Evolutionary conservation across 139 green algal species (phyloP).

Genomic region (Chara braunii): DNA sequence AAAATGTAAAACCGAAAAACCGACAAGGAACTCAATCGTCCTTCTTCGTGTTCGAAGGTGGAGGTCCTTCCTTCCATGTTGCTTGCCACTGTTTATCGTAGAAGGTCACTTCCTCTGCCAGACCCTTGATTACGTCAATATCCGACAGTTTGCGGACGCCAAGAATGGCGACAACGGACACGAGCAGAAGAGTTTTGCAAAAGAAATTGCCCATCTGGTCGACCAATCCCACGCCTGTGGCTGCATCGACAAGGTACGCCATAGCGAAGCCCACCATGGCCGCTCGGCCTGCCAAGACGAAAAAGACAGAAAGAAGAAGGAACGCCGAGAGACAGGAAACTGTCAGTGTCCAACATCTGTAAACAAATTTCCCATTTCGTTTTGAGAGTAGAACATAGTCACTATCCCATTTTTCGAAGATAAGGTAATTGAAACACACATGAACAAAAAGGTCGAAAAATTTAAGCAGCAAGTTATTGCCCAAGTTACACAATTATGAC

Average conservation of each 20-base stretch:
- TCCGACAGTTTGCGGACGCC: slow-evolving; percentile 42
- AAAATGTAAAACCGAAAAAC: no score
- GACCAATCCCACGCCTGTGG: slow-evolving; percentile 39
- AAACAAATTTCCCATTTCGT: no score
- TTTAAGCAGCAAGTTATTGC: no score
- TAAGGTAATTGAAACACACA: not conserved
- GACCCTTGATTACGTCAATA: slow-evolving; percentile 41
- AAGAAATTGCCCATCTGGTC: slow-evolving; percentile 44
- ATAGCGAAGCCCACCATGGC: slow-evolving; percentile 50
- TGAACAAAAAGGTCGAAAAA: not conserved
- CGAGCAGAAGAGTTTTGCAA: slow-evolving; percentile 48
- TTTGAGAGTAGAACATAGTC: not conserved
- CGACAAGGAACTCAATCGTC: no score
- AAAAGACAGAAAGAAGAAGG: slow-evolving; percentile 3
- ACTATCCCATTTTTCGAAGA: not conserved
- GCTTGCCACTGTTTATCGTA: slow-evolving; percentile 57
- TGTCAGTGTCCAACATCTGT: no score
- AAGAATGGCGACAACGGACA: slow-evolving; percentile 43
- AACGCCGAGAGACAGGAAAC: no score
- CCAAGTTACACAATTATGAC: no score
- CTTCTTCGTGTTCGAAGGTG: slow-evolving; percentile 32
- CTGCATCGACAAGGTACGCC: slow-evolving; percentile 42
- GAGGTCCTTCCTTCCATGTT: slow-evolving; percentile 49
- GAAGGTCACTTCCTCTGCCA: slow-evolving; percentile 52
- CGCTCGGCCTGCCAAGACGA: slow-evolving; percentile 34